Percentiles rank a stretch among this genome's conserved stretches.
Evolutionary conservation across 345 rosid genomes (phyloP).

Genomic region (Adansonia digitata): DNA sequence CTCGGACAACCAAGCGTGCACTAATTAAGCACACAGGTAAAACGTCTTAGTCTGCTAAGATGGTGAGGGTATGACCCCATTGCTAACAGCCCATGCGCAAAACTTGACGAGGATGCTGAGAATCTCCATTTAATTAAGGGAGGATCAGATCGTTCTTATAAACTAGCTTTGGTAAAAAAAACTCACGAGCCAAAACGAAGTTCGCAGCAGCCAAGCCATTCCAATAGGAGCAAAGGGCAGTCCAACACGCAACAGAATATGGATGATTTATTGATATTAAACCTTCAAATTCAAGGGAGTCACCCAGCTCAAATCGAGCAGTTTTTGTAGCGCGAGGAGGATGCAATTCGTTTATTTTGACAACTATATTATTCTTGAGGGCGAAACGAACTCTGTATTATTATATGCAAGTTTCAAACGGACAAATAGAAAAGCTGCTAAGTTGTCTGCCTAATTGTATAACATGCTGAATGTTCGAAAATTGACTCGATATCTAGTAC

Average conservation of each 20-base stretch:
- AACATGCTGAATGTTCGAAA: neutral
- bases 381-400: neutral
- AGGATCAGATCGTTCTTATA: neutral
- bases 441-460: neutral
- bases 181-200: neutral
- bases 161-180: neutral
- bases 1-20: neutral
- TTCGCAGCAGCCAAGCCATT: neutral
- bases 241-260: neutral
- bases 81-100: too few relatives aligned
- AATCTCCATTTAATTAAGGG: neutral
- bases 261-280: neutral
- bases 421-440: neutral
- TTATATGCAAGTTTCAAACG: neutral
- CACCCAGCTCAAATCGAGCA: neutral
- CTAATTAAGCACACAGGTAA: neutral
- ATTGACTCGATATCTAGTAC: neutral
- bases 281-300: neutral
- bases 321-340: neutral
- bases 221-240: neutral
- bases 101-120: too few relatives aligned
- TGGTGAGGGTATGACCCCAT: too few relatives aligned
- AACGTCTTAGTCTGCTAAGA: neutral
- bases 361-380: neutral
- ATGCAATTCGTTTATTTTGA: neutral